Percentiles rank a stretch among this genome's conserved stretches.
phyloP scores from a whole-genome alignment of 2,329 filamentous ascomycete species.

The Aspergillus jensenii region DNA sequence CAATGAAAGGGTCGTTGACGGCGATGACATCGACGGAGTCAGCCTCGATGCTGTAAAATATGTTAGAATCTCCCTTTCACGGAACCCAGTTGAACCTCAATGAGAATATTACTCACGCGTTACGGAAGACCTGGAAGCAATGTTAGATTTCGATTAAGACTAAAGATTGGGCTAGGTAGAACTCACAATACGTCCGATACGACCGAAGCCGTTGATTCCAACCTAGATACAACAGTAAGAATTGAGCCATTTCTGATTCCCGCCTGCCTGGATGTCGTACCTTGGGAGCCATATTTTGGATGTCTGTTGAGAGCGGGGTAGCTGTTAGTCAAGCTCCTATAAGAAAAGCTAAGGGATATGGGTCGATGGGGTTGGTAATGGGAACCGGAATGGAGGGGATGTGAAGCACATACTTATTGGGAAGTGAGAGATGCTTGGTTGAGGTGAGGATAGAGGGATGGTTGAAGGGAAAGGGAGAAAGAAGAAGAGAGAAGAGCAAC shows the following conservation, averaged over 20 bases:
- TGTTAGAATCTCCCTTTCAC: constrained; percentile 7
- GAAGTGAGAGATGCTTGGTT: neutral
- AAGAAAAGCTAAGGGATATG: constrained; percentile 1
- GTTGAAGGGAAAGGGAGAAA: constrained; percentile 18
- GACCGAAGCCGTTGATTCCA: constrained; percentile 99
- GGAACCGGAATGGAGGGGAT: neutral
- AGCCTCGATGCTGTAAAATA: constrained; percentile 68
- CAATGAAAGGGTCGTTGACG: constrained; percentile 99
- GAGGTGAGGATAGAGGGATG: constrained; percentile 8
- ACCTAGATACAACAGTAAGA: constrained; percentile 54
- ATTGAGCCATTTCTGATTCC: neutral
- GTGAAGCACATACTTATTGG: constrained; percentile 15
- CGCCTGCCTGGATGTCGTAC: constrained; percentile 18
- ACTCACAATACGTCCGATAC: constrained; percentile 88
- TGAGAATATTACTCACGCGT: constrained; percentile 64
- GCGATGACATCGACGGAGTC: constrained; percentile 84
- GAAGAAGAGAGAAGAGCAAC: constrained; percentile 20
- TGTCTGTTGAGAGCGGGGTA: constrained; percentile 26
- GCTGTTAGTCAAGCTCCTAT: constrained; percentile 25
- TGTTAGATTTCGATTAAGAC: constrained; percentile 23
- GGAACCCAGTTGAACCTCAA: neutral
- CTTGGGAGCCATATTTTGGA: constrained; percentile 39
- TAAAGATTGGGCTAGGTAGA: neutral
- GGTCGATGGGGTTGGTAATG: neutral
- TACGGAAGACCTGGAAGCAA: constrained; percentile 75